These are phyloP conservation scores for Rhynchospora tenuis DNA, from an alignment of 176 grass and related monocot genomes.

Conservation along the genomic window DNA sequence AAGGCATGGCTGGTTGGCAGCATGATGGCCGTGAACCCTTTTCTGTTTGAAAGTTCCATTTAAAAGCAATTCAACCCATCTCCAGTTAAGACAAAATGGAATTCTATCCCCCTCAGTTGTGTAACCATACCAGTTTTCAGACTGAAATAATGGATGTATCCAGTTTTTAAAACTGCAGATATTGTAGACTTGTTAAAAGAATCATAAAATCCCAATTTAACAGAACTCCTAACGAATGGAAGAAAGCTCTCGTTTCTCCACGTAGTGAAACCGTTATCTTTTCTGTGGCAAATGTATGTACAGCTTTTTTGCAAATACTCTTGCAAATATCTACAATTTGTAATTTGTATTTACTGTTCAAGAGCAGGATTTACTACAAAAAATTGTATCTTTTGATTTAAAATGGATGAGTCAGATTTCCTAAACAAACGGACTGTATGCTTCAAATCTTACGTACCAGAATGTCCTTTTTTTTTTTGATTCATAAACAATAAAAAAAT, in stretches of 20 bases:
- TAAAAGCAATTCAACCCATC: not conserved
- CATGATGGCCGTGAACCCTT: not conserved
- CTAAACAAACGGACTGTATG: not conserved
- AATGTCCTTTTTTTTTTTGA: not conserved
- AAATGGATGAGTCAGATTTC: not conserved
- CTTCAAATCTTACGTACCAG: not conserved
- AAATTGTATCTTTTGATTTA: not conserved
- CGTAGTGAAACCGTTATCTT: not conserved
- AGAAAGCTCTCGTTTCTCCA: not conserved
- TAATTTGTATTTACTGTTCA: not conserved
- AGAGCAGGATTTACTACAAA: not conserved
- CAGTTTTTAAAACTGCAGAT: not conserved
- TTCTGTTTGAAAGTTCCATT: not conserved
- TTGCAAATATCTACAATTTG: not conserved
- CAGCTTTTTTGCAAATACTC: not conserved
- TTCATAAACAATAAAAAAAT: not conserved
- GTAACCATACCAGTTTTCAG: not conserved
- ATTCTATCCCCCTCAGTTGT: not conserved
- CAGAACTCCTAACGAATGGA: not conserved
- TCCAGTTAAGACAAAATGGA: not conserved
- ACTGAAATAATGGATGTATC: not conserved
- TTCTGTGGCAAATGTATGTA: not conserved
- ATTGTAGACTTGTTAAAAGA: not conserved
- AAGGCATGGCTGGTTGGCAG: not conserved
- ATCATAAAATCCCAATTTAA: not conserved